Evolutionary conservation across 2,329 filamentous ascomycete genomes (phyloP), one percentile per base, ranked within the genome.

Genomic region (Botrytis medusae): DNA sequence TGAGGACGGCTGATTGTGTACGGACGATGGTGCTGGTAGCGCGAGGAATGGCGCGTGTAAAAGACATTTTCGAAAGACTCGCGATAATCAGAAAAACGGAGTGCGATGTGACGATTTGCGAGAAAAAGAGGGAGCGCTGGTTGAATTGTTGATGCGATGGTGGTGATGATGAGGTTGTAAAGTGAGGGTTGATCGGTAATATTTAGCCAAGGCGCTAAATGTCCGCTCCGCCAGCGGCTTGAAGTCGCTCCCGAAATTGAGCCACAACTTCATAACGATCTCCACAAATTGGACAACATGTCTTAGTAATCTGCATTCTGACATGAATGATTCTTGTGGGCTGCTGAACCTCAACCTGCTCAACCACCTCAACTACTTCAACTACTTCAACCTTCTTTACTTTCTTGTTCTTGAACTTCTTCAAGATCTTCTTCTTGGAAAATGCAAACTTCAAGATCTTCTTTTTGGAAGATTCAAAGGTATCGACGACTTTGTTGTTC

Each of bases 41-140:
- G 46, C 69, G 69, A 29, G 69, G 60, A 54, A 71, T 63, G 25
- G 70, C 61, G 70, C 70, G 70, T 42, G 34, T n/a, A 5, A 72
- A 44, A 34, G 70, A 54, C 60, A 65, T 65, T 54, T 72, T 67
- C 20, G 29, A 20, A 10, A 22, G 5, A 20, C 37, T 44, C 8
- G 20, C 48, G n/a, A 34, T 37, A 20, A 29, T 12, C 4, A 2
- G 14, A n/a, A 18, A 29, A 10, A 32, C 29, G 46, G 18, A 22
- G 37, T 29, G 37, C 25, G 25, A 32, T 42, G n/a, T 62, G 57
- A n/a, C n/a, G 44, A 37, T 18, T 32, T 61, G 46, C 18, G 14
- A 25, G 12, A 16, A 9, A 42, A 40, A 34, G 44, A 37, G 42
- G 12, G 25, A 48, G 29, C 48, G 14, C n/a, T 54, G 69, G 60